A percentile compares a stretch with the other conserved stretches of the same genome.
phyloP scores from a whole-genome alignment of 2,329 filamentous ascomycete species.

The Cercospora zeina region DNA sequence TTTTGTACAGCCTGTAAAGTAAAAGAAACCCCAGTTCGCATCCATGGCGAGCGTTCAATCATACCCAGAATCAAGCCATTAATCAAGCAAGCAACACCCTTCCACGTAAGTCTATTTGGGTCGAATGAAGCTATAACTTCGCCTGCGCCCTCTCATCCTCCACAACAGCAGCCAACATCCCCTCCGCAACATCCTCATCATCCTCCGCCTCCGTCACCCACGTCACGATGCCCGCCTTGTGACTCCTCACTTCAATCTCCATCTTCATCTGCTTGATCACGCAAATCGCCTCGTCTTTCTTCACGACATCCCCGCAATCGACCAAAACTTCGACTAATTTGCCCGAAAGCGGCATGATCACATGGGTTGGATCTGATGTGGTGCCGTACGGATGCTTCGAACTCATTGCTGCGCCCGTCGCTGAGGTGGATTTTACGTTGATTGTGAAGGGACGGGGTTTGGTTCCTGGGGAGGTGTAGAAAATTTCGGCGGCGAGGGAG shows the following conservation, averaged over 20 bases:
- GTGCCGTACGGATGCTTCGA: conserved; percentile 53
- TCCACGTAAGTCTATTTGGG: neutral
- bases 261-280: conserved; percentile 70
- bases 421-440: conserved; percentile 48
- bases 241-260: conserved; percentile 63
- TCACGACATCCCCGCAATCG: conserved; percentile 52
- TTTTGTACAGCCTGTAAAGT: neutral
- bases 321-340: conserved; percentile 62
- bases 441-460: conserved; percentile 45
- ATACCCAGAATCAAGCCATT: neutral
- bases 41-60: neutral
- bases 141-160: conserved; percentile 40
- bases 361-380: conserved; percentile 52
- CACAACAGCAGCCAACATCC: conserved; percentile 55
- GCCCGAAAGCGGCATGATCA: conserved; percentile 59
- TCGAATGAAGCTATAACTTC: conserved; percentile 26
- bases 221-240: conserved; percentile 49
- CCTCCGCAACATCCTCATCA: conserved; percentile 58
- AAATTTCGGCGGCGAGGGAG: conserved; percentile 55
- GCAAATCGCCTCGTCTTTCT: conserved; percentile 55
- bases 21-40: neutral
- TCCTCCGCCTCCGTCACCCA: conserved; percentile 58
- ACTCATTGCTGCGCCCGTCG: conserved; percentile 42
- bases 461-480: conserved; percentile 48
- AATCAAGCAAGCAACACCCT: neutral